phyloP scores from a whole-genome alignment of 75 land plant genomes.

The Adiantum capillusveneris region DNA sequence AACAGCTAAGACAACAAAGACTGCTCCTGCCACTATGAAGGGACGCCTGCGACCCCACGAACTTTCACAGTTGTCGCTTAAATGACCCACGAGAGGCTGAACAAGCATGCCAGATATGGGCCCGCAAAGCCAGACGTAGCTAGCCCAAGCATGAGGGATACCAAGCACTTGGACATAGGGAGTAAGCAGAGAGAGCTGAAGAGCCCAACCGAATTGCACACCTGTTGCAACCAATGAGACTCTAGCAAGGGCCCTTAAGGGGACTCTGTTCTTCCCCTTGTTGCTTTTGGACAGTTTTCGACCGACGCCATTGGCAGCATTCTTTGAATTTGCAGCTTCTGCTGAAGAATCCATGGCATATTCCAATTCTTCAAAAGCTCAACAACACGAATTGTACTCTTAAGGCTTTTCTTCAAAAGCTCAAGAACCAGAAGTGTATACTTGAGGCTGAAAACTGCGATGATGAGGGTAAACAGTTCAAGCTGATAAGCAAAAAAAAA shows the following conservation, averaged over 20 bases:
- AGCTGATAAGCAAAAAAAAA: too few relatives aligned
- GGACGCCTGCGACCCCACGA: slow-evolving; percentile 75
- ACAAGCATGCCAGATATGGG: slow-evolving; percentile 86
- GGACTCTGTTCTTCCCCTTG: slow-evolving; percentile 18
- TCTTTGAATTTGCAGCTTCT: too few relatives aligned
- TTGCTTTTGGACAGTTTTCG: background rate
- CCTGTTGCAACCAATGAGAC: slow-evolving; percentile 88
- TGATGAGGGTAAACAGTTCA: too few relatives aligned
- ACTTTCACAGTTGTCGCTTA: slow-evolving; percentile 66
- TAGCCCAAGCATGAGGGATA: slow-evolving; percentile 83
- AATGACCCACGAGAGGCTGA: slow-evolving; percentile 80
- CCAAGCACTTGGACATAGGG: slow-evolving; percentile 96
- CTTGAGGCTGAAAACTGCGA: too few relatives aligned
- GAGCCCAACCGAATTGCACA: slow-evolving; percentile 96
- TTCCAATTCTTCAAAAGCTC: too few relatives aligned
- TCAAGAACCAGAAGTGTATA: too few relatives aligned
- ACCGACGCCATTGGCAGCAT: too few relatives aligned
- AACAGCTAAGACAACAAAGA: slow-evolving; percentile 46
- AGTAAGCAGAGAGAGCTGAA: slow-evolving; percentile 87
- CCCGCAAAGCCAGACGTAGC: slow-evolving; percentile 94
- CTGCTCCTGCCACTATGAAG: slow-evolving; percentile 61
- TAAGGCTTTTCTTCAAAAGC: too few relatives aligned
- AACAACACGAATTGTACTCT: too few relatives aligned
- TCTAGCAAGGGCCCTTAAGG: slow-evolving; percentile 31
- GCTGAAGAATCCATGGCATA: too few relatives aligned